phyloP scores from a whole-genome alignment of 768 basidiomycete species.

The Chalciporus piperatus region DNA sequence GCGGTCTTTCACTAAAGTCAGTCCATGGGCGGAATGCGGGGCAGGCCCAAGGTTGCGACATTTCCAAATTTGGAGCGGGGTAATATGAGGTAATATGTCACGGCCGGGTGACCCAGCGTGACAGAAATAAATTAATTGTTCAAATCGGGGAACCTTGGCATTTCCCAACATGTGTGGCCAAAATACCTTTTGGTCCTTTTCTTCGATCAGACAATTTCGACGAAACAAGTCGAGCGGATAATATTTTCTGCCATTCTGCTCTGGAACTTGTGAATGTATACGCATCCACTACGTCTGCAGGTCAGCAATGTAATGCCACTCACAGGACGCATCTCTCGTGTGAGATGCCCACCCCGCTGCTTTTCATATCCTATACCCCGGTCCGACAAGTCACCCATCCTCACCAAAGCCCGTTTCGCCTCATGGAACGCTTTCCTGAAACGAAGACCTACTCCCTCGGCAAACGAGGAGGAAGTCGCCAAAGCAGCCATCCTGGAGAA shows the following conservation, averaged over 20 bases:
- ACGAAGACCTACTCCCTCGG: slow-evolving; percentile 20
- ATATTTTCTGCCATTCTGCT: background rate
- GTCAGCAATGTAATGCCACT: slow-evolving; percentile 38
- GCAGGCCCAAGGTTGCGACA: background rate
- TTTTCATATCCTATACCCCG: background rate
- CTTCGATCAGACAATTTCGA: background rate
- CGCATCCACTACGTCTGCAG: slow-evolving; percentile 16
- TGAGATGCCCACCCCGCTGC: background rate
- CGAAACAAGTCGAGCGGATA: background rate
- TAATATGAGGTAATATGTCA: slow-evolving; percentile 19
- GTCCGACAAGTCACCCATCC: background rate
- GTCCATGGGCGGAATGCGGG: slow-evolving; percentile 13
- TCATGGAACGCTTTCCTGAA: slow-evolving; percentile 30
- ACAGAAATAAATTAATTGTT: slow-evolving; percentile 16
- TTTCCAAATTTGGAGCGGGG: slow-evolving; percentile 16
- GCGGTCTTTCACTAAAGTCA: background rate
- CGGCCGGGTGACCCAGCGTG: background rate
- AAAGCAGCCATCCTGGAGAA: slow-evolving; percentile 77
- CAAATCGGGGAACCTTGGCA: slow-evolving; percentile 12
- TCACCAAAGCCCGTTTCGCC: slow-evolving; percentile 10
- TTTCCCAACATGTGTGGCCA: slow-evolving; percentile 4
- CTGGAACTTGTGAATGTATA: slow-evolving; percentile 32
- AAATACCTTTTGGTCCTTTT: slow-evolving; percentile 26
- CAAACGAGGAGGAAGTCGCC: slow-evolving; percentile 64
- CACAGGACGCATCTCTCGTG: background rate